These are phyloP conservation scores for Vitis rotundifolia DNA, from an alignment of 164 flowering plant species.

Conservation along the genomic window DNA sequence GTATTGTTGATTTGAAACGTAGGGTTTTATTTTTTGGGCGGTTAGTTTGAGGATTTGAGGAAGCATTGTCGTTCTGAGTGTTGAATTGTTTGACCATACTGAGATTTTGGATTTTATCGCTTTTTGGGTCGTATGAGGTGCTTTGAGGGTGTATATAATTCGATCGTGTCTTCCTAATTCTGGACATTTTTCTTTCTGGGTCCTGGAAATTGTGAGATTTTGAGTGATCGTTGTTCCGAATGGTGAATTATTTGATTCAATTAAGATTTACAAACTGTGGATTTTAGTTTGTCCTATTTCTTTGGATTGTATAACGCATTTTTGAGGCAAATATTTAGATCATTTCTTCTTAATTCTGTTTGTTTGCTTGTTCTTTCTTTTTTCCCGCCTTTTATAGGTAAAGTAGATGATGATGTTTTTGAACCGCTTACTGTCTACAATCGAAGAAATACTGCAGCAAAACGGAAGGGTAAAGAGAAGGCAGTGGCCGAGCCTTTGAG, in stretches of 20 bases:
- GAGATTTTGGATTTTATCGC: not conserved
- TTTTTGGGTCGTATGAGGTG: no score
- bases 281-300: no score
- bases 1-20: not conserved
- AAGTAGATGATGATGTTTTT: not conserved
- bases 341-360: not conserved
- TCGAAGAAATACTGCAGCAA: constrained; percentile 23
- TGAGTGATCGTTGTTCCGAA: no score
- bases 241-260: no score
- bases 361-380: not conserved
- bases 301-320: no score
- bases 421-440: constrained; percentile 27
- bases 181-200: no score
- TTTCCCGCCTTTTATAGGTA: not conserved
- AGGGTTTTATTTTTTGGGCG: not conserved
- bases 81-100: not conserved
- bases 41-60: not conserved
- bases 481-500: constrained; percentile 17
- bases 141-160: no score
- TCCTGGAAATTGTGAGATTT: no score
- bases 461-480: constrained; percentile 34
- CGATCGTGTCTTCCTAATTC: no score
- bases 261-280: no score
- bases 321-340: no score
- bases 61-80: not conserved